A percentile compares a stretch with the other conserved stretches of the same genome.
These are phyloP conservation scores for Alectoria sarmentosa DNA, from an alignment of 495 filamentous ascomycete genomes.

Conservation along the genomic window DNA sequence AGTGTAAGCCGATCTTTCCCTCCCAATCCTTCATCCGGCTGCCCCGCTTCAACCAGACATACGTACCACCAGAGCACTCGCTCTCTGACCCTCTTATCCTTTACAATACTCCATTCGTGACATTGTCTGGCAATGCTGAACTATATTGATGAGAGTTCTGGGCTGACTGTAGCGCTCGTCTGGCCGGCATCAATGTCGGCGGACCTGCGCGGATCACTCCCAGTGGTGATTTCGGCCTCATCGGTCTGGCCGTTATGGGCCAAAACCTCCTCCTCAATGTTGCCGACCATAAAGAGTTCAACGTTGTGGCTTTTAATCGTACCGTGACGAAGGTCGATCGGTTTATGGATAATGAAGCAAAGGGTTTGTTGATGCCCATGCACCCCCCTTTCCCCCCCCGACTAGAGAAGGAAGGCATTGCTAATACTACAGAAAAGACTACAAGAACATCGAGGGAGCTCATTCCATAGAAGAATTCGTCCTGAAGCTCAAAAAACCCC, in stretches of 20 bases:
- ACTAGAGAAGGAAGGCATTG: slow-evolving; percentile 41
- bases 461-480: slow-evolving; percentile 92
- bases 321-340: slow-evolving; percentile 95
- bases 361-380: slow-evolving; percentile 48
- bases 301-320: slow-evolving; percentile 94
- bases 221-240: slow-evolving; percentile 91
- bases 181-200: slow-evolving; percentile 77
- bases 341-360: slow-evolving; percentile 90
- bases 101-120: neutral
- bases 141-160: slow-evolving; percentile 40
- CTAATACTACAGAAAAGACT: slow-evolving; percentile 3
- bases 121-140: neutral
- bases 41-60: slow-evolving; percentile 17
- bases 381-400: slow-evolving; percentile 17
- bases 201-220: slow-evolving; percentile 48
- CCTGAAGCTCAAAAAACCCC: slow-evolving; percentile 90
- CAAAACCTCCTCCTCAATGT: slow-evolving; percentile 98
- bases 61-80: neutral
- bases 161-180: slow-evolving; percentile 72
- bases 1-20: slow-evolving; percentile 45
- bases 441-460: slow-evolving; percentile 84
- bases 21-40: slow-evolving; percentile 2
- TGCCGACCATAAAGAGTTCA: slow-evolving; percentile 86
- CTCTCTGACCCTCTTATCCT: neutral
- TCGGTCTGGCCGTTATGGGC: slow-evolving; percentile 98